phyloP scores from a whole-genome alignment of 2,329 filamentous ascomycete species.

The Aspergillus intermedius region DNA sequence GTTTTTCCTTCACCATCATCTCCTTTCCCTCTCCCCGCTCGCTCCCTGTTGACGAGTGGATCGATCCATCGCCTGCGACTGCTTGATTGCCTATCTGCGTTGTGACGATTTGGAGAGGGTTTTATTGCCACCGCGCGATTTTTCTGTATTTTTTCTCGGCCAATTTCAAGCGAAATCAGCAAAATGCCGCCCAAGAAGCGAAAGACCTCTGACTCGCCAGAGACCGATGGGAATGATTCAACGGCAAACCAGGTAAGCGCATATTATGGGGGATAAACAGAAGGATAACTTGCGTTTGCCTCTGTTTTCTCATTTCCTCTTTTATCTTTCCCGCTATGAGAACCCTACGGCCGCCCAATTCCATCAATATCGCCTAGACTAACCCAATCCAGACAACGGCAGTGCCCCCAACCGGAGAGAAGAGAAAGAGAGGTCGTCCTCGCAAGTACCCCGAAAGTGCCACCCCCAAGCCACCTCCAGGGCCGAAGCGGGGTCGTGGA shows the following conservation, averaged over 20 bases:
- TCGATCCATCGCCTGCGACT: not conserved
- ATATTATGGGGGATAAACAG: no score
- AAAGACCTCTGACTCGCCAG: not conserved
- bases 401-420: slow-evolving; percentile 21
- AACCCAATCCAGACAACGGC: not conserved
- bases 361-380: not conserved
- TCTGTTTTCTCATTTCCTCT: no score
- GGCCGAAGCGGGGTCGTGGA: slow-evolving; percentile 28
- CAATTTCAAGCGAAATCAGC: not conserved
- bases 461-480: slow-evolving; percentile 17
- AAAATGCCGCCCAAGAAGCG: slow-evolving; percentile 2
- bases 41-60: not conserved
- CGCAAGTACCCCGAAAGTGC: slow-evolving; percentile 24
- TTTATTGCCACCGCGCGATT: not conserved
- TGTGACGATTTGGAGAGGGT: not conserved
- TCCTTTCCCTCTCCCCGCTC: slow-evolving; percentile 2
- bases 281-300: no score
- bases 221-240: not conserved
- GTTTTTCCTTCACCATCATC: not conserved
- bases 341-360: not conserved
- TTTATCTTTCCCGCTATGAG: no score
- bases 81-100: not conserved
- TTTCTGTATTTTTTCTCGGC: not conserved
- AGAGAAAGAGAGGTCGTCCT: slow-evolving; percentile 29
- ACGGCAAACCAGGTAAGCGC: no score